Evolutionary conservation across 352 stramenopile species (phyloP).

Genomic region (Pythium vanterpoolii): DNA sequence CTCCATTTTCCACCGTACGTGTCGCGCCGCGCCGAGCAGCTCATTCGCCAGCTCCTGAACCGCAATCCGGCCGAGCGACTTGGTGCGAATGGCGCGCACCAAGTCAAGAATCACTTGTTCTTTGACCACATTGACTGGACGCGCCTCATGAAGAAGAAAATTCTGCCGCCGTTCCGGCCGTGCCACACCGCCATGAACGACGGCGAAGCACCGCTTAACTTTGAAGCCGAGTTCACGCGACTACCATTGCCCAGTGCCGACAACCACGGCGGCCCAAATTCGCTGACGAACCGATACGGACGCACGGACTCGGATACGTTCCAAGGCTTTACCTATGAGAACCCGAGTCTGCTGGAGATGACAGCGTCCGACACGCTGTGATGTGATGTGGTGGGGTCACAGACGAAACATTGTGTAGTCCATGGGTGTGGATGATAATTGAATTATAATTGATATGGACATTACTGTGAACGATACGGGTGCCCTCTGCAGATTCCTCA

Average conservation of each 20-base stretch:
- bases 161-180: constrained; percentile 61
- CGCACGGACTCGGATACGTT: constrained; percentile 71
- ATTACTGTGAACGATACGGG: not conserved
- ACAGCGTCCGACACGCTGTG: constrained; percentile 18
- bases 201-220: constrained; percentile 75
- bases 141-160: constrained; percentile 36
- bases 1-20: constrained; percentile 57
- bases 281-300: constrained; percentile 23
- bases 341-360: constrained; percentile 58
- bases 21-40: constrained; percentile 37
- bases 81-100: constrained; percentile 35
- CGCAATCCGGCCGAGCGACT: constrained; percentile 57
- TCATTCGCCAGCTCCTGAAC: constrained; percentile 51
- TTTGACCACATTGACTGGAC: constrained; percentile 76
- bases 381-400: too few relatives aligned
- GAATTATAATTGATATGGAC: not conserved
- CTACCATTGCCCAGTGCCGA: constrained; percentile 76
- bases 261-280: not conserved
- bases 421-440: too few relatives aligned
- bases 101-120: constrained; percentile 63
- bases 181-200: constrained; percentile 64
- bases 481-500: too few relatives aligned
- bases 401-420: too few relatives aligned
- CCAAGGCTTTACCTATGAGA: constrained; percentile 80
- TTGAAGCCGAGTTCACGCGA: constrained; percentile 83